These are phyloP conservation scores for Gossypium mustelinum DNA, from an alignment of 345 rosid species.

Conservation along the genomic window DNA sequence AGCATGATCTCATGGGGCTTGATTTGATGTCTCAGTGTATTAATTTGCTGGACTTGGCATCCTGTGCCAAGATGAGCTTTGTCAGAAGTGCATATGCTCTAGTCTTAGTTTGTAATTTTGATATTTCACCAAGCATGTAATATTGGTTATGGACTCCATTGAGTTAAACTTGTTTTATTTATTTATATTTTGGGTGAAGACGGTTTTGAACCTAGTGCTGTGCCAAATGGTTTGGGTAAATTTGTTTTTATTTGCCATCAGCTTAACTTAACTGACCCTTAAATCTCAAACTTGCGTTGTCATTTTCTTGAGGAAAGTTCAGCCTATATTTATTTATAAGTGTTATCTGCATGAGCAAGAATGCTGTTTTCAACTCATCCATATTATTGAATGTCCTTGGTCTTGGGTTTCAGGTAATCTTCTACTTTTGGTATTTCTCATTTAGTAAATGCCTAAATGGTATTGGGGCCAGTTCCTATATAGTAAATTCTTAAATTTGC, in stretches of 20 bases:
- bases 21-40: neutral
- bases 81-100: neutral
- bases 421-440: neutral
- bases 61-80: neutral
- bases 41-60: neutral
- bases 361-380: neutral
- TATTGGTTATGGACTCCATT: neutral
- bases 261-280: conserved; percentile 6
- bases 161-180: neutral
- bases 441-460: neutral
- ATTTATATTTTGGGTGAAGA: neutral
- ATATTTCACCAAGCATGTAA: neutral
- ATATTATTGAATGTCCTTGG: neutral
- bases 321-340: neutral
- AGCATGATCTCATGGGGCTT: neutral
- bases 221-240: neutral
- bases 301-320: neutral
- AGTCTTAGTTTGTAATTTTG: neutral
- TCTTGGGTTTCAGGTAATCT: neutral
- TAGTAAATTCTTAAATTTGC: neutral
- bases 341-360: neutral
- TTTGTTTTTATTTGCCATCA: neutral
- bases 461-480: neutral
- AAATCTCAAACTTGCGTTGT: neutral
- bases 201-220: neutral